Conservation (phyloP, 2,329 filamentous ascomycete genomes). For the Aureobasidium melanogenum region DNA sequence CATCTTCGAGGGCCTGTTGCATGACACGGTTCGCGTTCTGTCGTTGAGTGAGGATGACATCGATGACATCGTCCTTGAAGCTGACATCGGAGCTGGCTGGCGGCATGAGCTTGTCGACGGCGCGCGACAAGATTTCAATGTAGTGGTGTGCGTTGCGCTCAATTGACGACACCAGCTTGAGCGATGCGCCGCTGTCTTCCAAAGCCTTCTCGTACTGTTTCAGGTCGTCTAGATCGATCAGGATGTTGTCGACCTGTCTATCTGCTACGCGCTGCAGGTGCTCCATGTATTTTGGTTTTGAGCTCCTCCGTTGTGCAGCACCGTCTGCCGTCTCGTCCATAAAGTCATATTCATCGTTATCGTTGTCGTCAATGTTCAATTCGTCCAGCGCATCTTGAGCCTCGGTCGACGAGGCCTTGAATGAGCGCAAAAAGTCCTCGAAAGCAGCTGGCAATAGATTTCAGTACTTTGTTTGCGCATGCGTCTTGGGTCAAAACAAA, state of each 20-base stretch:
- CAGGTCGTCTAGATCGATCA: conserved; percentile 85
- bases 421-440: conserved; percentile 76
- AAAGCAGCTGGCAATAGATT: conserved; percentile 55
- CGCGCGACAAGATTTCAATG: conserved; percentile 80
- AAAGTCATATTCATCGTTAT: conserved; percentile 83
- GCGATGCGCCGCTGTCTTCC: conserved; percentile 46
- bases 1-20: conserved; percentile 32
- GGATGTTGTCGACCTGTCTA: conserved; percentile 64
- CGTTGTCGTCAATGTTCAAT: conserved; percentile 80
- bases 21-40: conserved; percentile 76
- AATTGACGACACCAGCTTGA: conserved; percentile 73
- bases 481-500: conserved; percentile 35
- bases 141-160: conserved; percentile 92
- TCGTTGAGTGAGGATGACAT: conserved; percentile 91
- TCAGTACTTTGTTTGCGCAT: conserved; percentile 22
- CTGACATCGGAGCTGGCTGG: conserved; percentile 66
- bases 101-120: conserved; percentile 81
- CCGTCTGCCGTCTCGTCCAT: conserved; percentile 63
- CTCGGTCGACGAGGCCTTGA: conserved; percentile 69
- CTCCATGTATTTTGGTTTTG: conserved; percentile 79
- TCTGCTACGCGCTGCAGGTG: conserved; percentile 82
- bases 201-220: conserved; percentile 68
- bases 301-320: conserved; percentile 35
- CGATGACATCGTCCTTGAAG: conserved; percentile 96
- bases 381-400: conserved; percentile 75